Percentiles rank a stretch among this genome's conserved stretches.
Conservation (phyloP, 176 grass and related monocot species). For the Ensete ventricosum region DNA sequence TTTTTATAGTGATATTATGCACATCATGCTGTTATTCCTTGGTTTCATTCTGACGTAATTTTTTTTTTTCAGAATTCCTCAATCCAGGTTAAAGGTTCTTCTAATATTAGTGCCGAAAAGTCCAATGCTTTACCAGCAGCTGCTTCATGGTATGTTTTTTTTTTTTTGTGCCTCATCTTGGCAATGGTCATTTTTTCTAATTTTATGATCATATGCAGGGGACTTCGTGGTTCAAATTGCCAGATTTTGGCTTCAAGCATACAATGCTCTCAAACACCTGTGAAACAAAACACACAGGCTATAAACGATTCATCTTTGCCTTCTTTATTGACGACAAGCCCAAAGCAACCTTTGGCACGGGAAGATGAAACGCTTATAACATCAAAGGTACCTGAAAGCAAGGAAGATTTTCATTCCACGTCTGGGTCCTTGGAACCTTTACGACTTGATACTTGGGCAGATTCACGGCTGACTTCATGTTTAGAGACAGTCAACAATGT, state of each 20-base stretch:
- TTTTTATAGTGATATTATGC: not conserved
- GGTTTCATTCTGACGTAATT: not conserved
- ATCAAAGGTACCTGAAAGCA: constrained; percentile 38
- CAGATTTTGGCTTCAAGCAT: constrained; percentile 25
- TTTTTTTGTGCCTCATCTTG: not conserved
- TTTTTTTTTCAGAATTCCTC: constrained; percentile 32
- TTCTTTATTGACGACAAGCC: constrained; percentile 32
- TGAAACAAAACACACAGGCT: constrained; percentile 49
- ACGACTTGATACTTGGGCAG: constrained; percentile 45
- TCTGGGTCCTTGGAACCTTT: constrained; percentile 22
- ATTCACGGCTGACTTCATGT: constrained; percentile 10
- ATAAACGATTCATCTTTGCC: constrained; percentile 31
- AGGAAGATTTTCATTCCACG: constrained; percentile 8
- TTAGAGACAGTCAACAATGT: constrained; percentile 17
- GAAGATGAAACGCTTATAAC: constrained; percentile 64
- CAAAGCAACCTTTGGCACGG: constrained; percentile 58
- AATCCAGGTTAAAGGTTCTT: constrained; percentile 51
- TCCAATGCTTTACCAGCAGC: constrained; percentile 56
- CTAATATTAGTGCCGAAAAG: constrained; percentile 63
- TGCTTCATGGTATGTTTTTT: constrained; percentile 69
- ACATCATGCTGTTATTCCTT: constrained; percentile 1
- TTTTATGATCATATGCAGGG: constrained; percentile 32
- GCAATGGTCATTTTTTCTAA: not conserved
- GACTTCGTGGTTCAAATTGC: constrained; percentile 50
- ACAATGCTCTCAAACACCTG: constrained; percentile 35